These are phyloP conservation scores for Termitomyces sp. DNA, from an alignment of 1,284 basidiomycete species.

Conservation along the genomic window DNA sequence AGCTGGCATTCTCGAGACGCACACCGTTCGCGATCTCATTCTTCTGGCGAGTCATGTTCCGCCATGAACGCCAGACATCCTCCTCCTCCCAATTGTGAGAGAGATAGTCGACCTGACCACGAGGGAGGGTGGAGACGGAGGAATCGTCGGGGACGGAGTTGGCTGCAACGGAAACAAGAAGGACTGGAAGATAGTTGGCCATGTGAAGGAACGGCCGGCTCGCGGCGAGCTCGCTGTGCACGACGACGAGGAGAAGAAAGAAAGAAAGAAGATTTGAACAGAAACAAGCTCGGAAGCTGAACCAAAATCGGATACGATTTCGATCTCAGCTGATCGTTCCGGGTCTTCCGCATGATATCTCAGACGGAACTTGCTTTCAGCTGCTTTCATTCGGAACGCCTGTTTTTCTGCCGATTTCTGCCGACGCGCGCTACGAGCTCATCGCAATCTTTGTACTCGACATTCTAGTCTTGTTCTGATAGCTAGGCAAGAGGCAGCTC, in stretches of 20 bases:
- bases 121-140: constrained; percentile 56
- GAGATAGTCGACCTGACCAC: constrained; percentile 77
- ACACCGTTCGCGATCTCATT: constrained; percentile 96
- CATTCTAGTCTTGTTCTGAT: too few relatives aligned
- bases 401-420: too few relatives aligned
- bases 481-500: too few relatives aligned
- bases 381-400: background rate
- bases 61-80: constrained; percentile 98
- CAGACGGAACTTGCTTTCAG: constrained; percentile 5
- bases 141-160: constrained; percentile 63
- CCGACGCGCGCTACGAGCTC: too few relatives aligned
- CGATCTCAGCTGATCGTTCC: constrained; percentile 19
- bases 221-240: constrained; percentile 13
- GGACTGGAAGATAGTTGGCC: constrained; percentile 66
- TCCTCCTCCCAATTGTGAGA: constrained; percentile 98
- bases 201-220: constrained; percentile 31
- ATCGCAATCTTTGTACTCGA: too few relatives aligned
- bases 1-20: constrained; percentile 94
- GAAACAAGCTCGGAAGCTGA: background rate
- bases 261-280: constrained; percentile 12
- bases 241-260: constrained; percentile 8
- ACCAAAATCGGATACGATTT: constrained; percentile 13
- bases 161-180: constrained; percentile 59
- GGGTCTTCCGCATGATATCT: constrained; percentile 17
- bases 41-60: constrained; percentile 98